These are phyloP conservation scores for Salicornia ramosissima DNA, from an alignment of 148 eudicot genomes.

Conservation along the genomic window DNA sequence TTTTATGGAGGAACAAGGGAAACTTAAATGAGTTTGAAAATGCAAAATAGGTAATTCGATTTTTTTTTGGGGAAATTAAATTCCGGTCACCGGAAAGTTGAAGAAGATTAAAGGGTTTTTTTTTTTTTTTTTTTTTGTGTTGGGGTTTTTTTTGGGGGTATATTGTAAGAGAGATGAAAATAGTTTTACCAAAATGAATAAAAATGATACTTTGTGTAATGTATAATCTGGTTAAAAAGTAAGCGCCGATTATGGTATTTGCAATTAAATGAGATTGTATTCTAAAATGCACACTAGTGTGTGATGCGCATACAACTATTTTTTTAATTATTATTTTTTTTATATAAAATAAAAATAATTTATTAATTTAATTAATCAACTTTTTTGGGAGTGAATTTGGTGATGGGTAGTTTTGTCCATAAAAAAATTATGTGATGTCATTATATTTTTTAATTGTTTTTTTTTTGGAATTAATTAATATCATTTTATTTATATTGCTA, in stretches of 20 bases:
- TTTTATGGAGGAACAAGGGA: slow-evolving; percentile 7
- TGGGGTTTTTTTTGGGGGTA: too few relatives aligned
- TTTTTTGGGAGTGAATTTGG: slow-evolving; percentile 41
- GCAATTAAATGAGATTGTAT: slow-evolving; percentile 35
- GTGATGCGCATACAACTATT: slow-evolving; percentile 37
- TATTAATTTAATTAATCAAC: slow-evolving; percentile 4
- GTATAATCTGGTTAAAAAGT: slow-evolving; percentile 45
- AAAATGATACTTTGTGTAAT: slow-evolving; percentile 43
- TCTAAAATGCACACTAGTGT: slow-evolving; percentile 41
- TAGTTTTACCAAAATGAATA: slow-evolving; percentile 40
- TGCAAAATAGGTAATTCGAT: slow-evolving; percentile 25
- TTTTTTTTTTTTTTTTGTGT: background rate
- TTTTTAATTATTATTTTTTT: background rate
- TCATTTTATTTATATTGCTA: background rate
- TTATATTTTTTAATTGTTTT: slow-evolving; percentile 17
- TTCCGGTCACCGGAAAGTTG: slow-evolving; percentile 21
- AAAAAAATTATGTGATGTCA: slow-evolving; percentile 28
- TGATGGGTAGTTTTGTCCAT: slow-evolving; percentile 51
- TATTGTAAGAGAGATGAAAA: slow-evolving; percentile 14
- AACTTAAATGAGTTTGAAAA: slow-evolving; percentile 33
- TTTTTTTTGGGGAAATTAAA: background rate
- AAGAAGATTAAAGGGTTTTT: slow-evolving; percentile 18
- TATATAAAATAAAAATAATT: background rate
- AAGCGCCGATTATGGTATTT: slow-evolving; percentile 41
- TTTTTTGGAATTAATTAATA: slow-evolving; percentile 3